Percentiles rank a stretch among this genome's conserved stretches.
These are phyloP conservation scores for Auriscalpium vulgare DNA, from an alignment of 768 basidiomycete genomes.

Conservation along the genomic window DNA sequence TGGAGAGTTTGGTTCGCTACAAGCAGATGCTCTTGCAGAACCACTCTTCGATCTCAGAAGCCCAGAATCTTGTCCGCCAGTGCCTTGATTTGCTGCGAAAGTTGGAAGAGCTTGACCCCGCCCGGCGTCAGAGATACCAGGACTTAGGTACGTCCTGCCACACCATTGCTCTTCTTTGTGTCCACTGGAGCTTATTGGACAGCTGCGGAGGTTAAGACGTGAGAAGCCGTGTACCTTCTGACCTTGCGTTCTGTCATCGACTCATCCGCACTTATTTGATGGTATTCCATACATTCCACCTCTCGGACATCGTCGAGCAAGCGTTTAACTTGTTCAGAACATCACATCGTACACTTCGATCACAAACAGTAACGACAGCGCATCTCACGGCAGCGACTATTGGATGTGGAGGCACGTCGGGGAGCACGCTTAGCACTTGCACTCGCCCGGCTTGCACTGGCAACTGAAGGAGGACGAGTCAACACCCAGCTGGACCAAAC, in stretches of 20 bases:
- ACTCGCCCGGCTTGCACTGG: constrained; percentile 50
- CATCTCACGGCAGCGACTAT: not conserved
- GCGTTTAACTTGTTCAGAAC: no score
- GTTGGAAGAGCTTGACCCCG: constrained; percentile 57
- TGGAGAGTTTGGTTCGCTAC: constrained; percentile 87
- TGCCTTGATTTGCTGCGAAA: constrained; percentile 46
- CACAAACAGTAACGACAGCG: no score
- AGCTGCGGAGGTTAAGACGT: not conserved
- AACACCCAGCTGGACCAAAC: not conserved
- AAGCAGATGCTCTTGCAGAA: constrained; percentile 57
- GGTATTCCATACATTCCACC: no score
- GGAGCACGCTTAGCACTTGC: constrained; percentile 48
- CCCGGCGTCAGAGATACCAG: constrained; percentile 58
- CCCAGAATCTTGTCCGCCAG: constrained; percentile 27
- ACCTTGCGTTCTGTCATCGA: no score
- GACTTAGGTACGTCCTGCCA: constrained; percentile 39
- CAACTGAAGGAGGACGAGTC: constrained; percentile 32
- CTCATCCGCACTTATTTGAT: no score
- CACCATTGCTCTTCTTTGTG: not conserved
- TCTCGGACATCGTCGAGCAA: no score
- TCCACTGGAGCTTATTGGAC: not conserved
- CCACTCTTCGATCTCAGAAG: constrained; percentile 27
- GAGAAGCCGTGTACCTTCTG: not conserved
- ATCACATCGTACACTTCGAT: no score
- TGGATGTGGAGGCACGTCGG: not conserved